Base-by-base conservation (phyloP, 2,329 filamentous ascomycete genomes). In the Fusarium scirpi region DNA sequence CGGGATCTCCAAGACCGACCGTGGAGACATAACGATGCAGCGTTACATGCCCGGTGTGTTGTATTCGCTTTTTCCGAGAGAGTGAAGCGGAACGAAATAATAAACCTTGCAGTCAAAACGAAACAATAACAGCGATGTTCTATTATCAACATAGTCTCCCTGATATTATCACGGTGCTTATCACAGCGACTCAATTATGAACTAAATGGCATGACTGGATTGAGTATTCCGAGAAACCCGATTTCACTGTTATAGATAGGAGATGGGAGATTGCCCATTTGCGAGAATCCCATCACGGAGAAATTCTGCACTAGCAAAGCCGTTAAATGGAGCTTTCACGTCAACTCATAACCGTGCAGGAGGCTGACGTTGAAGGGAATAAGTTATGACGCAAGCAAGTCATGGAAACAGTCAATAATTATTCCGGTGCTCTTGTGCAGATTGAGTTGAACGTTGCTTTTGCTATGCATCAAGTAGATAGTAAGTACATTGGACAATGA, bases 371-470 rank as follows among this genome's bases (percentile, higher is more conserved):
- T 45, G 18, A 38, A 38, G 34, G 18, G 34, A 57, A 34, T 6
- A 38, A 54, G 56, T 32, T 41, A 54, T 57, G 59, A 58, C 59
- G 65, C 48, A 55, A 60, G 43, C 45, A 71, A 71, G 68, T 58
- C 63, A 64, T 46, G 61, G 41, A 41, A 49, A 24, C 32, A 41
- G n/a, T 45, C 48, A 66, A 56, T 62, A 66, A 20, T 60, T 43
- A 62, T 22, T 51, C 22, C 22, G 32, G 48, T 13, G 12, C 30
- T 38, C 22, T 51, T 9, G 11, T 18, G 48, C 18, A 20, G 32
- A 25, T 13, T 15, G 5, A 12, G 24, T n/a, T 43, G 24, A 20
- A 29, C 5, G 27, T 53, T 43, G 49, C 32, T 53, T 53, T 15
- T 53, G 34, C n/a, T 25, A 53, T 43, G 24, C 41, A 18, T 53